These are phyloP conservation scores for Gossypium laxum DNA, from an alignment of 441 rosid species.

Conservation along the genomic window DNA sequence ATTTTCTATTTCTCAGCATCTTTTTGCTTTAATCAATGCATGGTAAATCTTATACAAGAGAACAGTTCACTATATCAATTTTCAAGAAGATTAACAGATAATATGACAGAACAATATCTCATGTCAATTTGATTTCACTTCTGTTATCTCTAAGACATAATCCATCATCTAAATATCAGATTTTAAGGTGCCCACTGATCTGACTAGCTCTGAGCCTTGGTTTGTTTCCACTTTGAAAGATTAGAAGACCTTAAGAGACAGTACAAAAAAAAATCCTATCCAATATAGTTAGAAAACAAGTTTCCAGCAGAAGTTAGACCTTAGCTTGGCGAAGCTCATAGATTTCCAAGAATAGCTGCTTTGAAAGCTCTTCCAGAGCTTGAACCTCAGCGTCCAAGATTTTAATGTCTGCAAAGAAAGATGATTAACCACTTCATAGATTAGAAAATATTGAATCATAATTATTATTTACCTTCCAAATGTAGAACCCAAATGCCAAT, in stretches of 20 bases:
- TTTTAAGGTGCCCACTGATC: not conserved
- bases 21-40: not conserved
- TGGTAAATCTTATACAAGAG: not conserved
- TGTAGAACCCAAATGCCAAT: not conserved
- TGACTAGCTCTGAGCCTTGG: not conserved
- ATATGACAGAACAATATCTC: not conserved
- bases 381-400: constrained; percentile 88
- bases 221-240: not conserved
- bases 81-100: not conserved
- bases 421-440: not conserved
- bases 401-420: constrained; percentile 51
- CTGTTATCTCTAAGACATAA: not conserved
- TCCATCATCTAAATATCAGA: not conserved
- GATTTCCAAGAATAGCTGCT: constrained; percentile 94
- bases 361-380: constrained; percentile 86
- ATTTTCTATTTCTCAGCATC: not conserved
- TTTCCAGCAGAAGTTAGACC: constrained; percentile 32
- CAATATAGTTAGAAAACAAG: not conserved
- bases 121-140: not conserved
- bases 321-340: constrained; percentile 97
- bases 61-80: not conserved
- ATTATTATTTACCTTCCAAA: not conserved
- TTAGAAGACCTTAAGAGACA: not conserved
- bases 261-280: not conserved
- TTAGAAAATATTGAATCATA: not conserved